These are phyloP conservation scores for Hyphopichia fennica DNA, from an alignment of 1,139 yeast genomes.

Conservation along the genomic window DNA sequence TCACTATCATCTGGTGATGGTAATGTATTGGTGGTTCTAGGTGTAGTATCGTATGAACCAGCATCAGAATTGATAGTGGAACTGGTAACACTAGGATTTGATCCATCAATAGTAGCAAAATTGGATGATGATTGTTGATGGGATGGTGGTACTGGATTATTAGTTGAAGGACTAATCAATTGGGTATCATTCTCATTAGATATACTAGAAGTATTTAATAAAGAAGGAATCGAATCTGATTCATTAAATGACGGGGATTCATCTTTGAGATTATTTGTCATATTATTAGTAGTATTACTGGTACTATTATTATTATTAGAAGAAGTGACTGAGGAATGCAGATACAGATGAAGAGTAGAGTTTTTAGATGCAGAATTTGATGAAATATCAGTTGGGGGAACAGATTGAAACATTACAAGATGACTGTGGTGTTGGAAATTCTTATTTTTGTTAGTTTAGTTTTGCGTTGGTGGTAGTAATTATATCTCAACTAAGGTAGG, in stretches of 20 bases:
- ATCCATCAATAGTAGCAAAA: neutral
- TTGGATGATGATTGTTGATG: neutral
- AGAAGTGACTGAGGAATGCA: neutral
- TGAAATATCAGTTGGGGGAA: conserved; percentile 5
- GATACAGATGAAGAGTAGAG: conserved; percentile 1
- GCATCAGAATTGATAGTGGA: no score
- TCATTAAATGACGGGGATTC: no score
- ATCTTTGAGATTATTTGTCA: no score
- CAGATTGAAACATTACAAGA: conserved; percentile 5
- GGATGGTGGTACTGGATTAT: neutral
- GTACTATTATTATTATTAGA: neutral
- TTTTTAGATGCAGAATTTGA: neutral
- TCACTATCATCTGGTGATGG: neutral
- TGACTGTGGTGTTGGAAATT: no score
- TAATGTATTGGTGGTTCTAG: conserved; percentile 2
- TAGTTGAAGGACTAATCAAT: neutral
- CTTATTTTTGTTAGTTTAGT: no score
- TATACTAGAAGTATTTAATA: no score
- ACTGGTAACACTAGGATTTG: no score
- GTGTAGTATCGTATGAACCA: neutral
- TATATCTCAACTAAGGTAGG: no score
- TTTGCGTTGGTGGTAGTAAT: no score
- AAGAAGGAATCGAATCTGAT: no score
- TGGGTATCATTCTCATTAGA: no score
- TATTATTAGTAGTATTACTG: no score